These are phyloP conservation scores for Arthrinium puccinioides DNA, from an alignment of 2,329 filamentous ascomycete species.

Conservation along the genomic window DNA sequence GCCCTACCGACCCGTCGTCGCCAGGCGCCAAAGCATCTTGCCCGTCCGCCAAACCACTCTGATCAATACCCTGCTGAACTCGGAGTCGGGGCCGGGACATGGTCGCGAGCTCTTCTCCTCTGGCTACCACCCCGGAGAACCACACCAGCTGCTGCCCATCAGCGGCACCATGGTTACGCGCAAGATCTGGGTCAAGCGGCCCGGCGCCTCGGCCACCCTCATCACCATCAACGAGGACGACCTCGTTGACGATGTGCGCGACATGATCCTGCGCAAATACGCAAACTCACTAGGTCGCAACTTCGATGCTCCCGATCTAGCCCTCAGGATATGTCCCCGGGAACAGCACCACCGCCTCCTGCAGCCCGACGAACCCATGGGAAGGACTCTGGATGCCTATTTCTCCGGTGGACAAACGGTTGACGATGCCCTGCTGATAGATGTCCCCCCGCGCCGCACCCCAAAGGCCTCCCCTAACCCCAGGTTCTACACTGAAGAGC, in stretches of 20 bases:
- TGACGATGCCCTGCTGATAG: constrained; percentile 85
- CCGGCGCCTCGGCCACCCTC: constrained; percentile 76
- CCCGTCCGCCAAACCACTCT: constrained; percentile 35
- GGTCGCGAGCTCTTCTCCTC: constrained; percentile 26
- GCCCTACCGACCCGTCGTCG: constrained; percentile 19
- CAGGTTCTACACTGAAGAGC: constrained; percentile 21
- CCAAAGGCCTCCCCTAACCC: constrained; percentile 68
- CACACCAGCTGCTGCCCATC: constrained; percentile 28
- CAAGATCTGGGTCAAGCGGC: constrained; percentile 93
- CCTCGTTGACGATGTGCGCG: constrained; percentile 88
- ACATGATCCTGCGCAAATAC: constrained; percentile 89
- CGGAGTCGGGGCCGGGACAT: no score
- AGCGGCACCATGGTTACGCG: constrained; percentile 53
- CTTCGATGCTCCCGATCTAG: constrained; percentile 87
- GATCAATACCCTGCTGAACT: constrained; percentile 46
- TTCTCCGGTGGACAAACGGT: constrained; percentile 83
- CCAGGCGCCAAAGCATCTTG: constrained; percentile 36
- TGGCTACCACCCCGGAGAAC: constrained; percentile 25
- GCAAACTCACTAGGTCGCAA: constrained; percentile 82
- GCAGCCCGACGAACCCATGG: constrained; percentile 80
- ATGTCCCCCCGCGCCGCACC: constrained; percentile 69
- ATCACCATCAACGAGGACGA: constrained; percentile 82
- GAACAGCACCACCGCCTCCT: constrained; percentile 58
- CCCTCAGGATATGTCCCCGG: constrained; percentile 68
- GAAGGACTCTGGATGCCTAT: constrained; percentile 68